Evolutionary conservation across 495 filamentous ascomycete species (phyloP).

Genomic region (Chaetomium tenue): DNA sequence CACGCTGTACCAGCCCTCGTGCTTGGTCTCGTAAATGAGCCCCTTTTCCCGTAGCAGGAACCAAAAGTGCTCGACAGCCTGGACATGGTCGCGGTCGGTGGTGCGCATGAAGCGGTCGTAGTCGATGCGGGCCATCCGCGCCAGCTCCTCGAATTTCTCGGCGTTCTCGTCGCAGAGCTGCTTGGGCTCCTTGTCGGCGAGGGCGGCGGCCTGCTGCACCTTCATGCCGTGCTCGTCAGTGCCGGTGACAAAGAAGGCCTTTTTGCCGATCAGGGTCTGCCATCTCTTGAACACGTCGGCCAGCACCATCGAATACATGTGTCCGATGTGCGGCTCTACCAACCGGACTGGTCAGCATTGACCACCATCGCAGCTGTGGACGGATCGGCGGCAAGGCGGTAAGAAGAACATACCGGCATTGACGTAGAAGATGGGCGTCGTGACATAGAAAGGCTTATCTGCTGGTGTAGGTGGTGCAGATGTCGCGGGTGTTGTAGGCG

Average conservation of each 20-base stretch:
- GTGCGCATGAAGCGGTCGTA: constrained; percentile 90
- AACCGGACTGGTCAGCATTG: constrained; percentile 25
- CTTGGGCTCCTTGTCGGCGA: constrained; percentile 54
- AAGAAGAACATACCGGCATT: constrained; percentile 71
- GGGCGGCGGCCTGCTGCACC: constrained; percentile 79
- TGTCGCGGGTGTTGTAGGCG: background rate
- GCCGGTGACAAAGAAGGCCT: constrained; percentile 78
- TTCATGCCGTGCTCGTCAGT: constrained; percentile 99
- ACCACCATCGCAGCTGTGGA: background rate
- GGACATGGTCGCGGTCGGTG: constrained; percentile 74
- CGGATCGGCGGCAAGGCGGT: background rate
- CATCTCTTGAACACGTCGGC: constrained; percentile 91
- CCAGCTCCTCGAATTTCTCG: constrained; percentile 66
- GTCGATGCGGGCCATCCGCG: constrained; percentile 61
- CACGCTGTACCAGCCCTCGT: constrained; percentile 95
- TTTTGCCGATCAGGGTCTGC: constrained; percentile 68
- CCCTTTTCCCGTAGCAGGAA: constrained; percentile 68
- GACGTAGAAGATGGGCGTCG: constrained; percentile 97
- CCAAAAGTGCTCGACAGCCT: constrained; percentile 93
- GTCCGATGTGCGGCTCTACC: constrained; percentile 87
- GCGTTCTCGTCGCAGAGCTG: constrained; percentile 61
- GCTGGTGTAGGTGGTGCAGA: constrained; percentile 3
- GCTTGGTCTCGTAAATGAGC: constrained; percentile 79
- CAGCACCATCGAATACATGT: constrained; percentile 89
- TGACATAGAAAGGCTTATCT: constrained; percentile 91